These are phyloP conservation scores for Chlamydomonas applanata DNA, from an alignment of 139 green algal species.

Conservation along the genomic window DNA sequence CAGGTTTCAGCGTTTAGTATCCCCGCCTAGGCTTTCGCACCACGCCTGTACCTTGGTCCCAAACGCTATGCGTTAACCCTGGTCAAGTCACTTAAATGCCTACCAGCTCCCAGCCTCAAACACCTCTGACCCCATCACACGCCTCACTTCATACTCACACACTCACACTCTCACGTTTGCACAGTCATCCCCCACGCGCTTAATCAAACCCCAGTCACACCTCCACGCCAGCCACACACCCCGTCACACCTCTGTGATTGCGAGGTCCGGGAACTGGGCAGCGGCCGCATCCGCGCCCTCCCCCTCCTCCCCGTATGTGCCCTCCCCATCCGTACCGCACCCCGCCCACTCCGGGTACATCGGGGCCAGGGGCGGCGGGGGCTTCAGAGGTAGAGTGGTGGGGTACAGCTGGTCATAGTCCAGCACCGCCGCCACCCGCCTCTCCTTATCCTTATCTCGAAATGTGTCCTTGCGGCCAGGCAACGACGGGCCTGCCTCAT, in stretches of 20 bases:
- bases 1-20: too few relatives aligned
- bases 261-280: not conserved
- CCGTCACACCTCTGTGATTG: conserved; percentile 3
- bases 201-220: too few relatives aligned
- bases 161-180: too few relatives aligned
- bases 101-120: too few relatives aligned
- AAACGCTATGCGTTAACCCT: too few relatives aligned
- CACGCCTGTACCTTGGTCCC: too few relatives aligned
- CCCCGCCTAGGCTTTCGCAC: too few relatives aligned
- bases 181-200: too few relatives aligned
- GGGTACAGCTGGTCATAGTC: conserved; percentile 14
- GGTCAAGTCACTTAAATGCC: too few relatives aligned
- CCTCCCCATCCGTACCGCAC: not conserved
- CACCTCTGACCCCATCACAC: too few relatives aligned
- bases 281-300: not conserved
- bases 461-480: not conserved
- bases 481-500: not conserved
- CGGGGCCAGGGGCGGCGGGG: not conserved
- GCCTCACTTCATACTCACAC: too few relatives aligned
- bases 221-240: too few relatives aligned
- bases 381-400: not conserved
- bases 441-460: conserved; percentile 6
- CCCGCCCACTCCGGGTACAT: not conserved
- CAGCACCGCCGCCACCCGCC: conserved; percentile 5
- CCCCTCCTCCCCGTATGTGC: not conserved